Conservation (phyloP, 352 stramenopile genomes). For the Phytopythium oedochilum region DNA sequence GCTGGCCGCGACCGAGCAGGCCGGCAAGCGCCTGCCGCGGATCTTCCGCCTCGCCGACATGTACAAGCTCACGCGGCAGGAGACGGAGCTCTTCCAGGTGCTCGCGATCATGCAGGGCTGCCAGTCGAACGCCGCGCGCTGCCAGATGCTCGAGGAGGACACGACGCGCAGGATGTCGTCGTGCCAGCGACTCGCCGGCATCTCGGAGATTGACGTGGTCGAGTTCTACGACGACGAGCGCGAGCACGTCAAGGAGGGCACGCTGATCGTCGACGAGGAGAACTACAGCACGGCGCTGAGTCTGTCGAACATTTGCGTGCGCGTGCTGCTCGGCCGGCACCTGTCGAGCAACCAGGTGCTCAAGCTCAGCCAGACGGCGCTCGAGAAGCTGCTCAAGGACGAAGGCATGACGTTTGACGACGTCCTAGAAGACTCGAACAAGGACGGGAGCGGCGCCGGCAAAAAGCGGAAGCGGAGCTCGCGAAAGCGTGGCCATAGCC, state of each 20-base stretch:
- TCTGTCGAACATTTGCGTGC: conserved; percentile 79
- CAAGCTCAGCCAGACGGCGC: conserved; percentile 82
- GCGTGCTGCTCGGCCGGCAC: conserved; percentile 65
- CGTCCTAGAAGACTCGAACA: conserved; percentile 36
- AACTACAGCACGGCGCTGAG: conserved; percentile 74
- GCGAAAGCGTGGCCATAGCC: conserved; percentile 12
- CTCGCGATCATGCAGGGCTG: conserved; percentile 80
- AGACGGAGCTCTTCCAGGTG: conserved; percentile 77
- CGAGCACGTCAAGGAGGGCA: conserved; percentile 86
- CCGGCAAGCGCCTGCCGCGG: conserved; percentile 35
- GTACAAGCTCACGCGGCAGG: conserved; percentile 69
- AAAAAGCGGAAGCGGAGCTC: conserved; percentile 5
- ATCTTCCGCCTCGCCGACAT: conserved; percentile 71
- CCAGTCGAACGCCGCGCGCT: conserved; percentile 81
- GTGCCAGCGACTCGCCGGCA: conserved; percentile 67
- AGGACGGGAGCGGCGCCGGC: conserved; percentile 4
- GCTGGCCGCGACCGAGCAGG: conserved; percentile 33
- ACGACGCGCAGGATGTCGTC: conserved; percentile 64
- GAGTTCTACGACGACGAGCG: conserved; percentile 84
- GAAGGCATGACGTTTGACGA: conserved; percentile 70
- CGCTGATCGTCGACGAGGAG: conserved; percentile 76
- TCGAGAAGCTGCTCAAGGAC: conserved; percentile 69
- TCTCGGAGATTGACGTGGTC: conserved; percentile 85
- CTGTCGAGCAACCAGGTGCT: conserved; percentile 79
- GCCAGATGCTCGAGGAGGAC: conserved; percentile 84